phyloP scores from a whole-genome alignment of 768 basidiomycete species.

The Mrakia gelida region DNA sequence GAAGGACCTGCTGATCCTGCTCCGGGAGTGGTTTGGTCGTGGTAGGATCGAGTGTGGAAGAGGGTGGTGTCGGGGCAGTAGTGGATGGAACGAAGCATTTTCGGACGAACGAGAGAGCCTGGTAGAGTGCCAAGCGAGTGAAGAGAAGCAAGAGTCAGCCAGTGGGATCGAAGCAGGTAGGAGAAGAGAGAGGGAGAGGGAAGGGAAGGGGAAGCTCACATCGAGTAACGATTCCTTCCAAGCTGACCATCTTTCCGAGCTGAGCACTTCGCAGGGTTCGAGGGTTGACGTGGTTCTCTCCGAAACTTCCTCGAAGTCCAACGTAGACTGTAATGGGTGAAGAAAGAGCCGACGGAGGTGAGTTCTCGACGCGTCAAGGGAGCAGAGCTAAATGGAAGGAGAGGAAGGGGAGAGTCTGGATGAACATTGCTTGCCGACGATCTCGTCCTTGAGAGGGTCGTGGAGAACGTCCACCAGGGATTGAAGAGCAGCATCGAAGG shows the following conservation, averaged over 20 bases:
- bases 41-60: slow-evolving; percentile 85
- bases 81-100: slow-evolving; percentile 95
- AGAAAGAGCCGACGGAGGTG: not conserved
- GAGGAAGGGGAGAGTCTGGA: not conserved
- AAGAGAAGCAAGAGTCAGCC: not conserved
- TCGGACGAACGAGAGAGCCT: slow-evolving; percentile 89
- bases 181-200: not conserved
- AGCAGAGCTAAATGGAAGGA: not conserved
- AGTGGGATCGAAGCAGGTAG: too few relatives aligned
- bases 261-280: slow-evolving; percentile 81
- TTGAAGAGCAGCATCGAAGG: slow-evolving; percentile 77
- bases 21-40: slow-evolving; percentile 76
- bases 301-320: slow-evolving; percentile 93
- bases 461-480: slow-evolving; percentile 64
- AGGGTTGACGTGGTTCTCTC: slow-evolving; percentile 95
- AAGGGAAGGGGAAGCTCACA: slow-evolving; percentile 49
- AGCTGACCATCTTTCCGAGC: slow-evolving; percentile 90
- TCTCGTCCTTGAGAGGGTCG: slow-evolving; percentile 74
- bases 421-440: slow-evolving; percentile 65
- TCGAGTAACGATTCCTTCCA: slow-evolving; percentile 96
- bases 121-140: not conserved
- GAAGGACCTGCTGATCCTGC: slow-evolving; percentile 55
- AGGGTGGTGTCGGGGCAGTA: slow-evolving; percentile 81
- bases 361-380: not conserved
- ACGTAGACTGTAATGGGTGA: slow-evolving; percentile 54